Percentiles rank a stretch among this genome's conserved stretches.
These are phyloP conservation scores for Coffea eugenioides DNA, from an alignment of 257 asterid species.

Conservation along the genomic window DNA sequence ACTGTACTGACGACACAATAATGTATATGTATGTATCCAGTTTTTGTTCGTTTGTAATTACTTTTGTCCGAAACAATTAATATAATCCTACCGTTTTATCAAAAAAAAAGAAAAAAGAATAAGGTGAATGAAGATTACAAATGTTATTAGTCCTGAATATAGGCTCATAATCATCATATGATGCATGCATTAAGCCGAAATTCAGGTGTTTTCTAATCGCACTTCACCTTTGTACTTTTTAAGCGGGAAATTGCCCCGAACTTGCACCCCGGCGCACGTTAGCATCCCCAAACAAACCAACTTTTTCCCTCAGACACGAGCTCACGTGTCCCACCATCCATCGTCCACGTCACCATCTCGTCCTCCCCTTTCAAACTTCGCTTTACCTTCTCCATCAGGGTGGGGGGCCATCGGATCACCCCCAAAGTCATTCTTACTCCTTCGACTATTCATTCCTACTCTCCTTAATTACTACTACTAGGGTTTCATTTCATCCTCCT, in stretches of 20 bases:
- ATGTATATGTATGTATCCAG: no score
- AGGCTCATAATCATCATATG: no score
- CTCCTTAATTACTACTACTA: conserved; percentile 29
- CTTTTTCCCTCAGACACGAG: conserved; percentile 29
- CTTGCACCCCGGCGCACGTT: conserved; percentile 32
- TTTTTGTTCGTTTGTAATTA: no score
- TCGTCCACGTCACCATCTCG: conserved; percentile 48
- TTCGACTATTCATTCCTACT: conserved; percentile 17
- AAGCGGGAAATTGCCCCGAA: conserved; percentile 20
- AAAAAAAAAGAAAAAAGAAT: no score
- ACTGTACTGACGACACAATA: no score
- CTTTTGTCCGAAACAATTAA: no score
- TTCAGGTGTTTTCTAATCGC: not conserved
- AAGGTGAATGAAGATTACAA: no score
- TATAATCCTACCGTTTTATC: no score
- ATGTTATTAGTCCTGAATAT: no score
- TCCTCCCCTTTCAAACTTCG: conserved; percentile 23
- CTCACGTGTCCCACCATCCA: conserved; percentile 31
- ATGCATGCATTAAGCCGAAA: no score
- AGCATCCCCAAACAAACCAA: conserved; percentile 24
- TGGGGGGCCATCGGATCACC: no score
- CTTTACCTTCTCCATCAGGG: conserved; percentile 46
- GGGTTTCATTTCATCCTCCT: conserved; percentile 40
- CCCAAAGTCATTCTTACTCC: not conserved
- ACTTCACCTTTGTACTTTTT: conserved; percentile 10